A percentile compares a stretch with the other conserved stretches of the same genome.
These are phyloP conservation scores for Citrus mangshanensis DNA, from an alignment of 345 rosid species.

Conservation along the genomic window DNA sequence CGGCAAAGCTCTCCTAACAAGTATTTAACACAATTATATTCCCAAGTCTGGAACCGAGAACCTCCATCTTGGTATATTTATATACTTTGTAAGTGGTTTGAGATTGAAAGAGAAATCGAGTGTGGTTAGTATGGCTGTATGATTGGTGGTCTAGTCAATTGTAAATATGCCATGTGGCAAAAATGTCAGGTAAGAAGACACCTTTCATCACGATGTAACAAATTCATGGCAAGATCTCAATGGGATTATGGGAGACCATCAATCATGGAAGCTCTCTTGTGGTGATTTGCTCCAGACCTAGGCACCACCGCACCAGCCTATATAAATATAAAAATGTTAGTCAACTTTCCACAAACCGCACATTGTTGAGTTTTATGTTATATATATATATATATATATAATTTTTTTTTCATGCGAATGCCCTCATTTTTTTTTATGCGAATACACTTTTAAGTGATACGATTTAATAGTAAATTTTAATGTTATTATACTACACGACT, in stretches of 20 bases:
- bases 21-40: fast-evolving
- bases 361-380: too few relatives aligned
- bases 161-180: neutral
- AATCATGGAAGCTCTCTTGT: neutral
- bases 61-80: too few relatives aligned
- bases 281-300: neutral
- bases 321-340: neutral
- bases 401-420: fast-evolving
- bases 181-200: too few relatives aligned
- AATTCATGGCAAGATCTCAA: neutral
- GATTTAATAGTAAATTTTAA: too few relatives aligned
- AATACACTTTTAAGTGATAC: fast-evolving
- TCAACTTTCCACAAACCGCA: too few relatives aligned
- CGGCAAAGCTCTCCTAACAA: fast-evolving
- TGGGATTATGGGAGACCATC: neutral
- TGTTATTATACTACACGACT: too few relatives aligned
- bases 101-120: neutral
- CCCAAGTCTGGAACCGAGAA: fast-evolving
- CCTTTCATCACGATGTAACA: neutral
- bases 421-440: too few relatives aligned
- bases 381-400: too few relatives aligned
- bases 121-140: neutral
- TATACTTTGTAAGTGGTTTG: neutral
- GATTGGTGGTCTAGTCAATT: neutral
- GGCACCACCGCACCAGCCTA: neutral